Conservation (phyloP, 352 stramenopile genomes). For the Aphanomyces astaci region DNA sequence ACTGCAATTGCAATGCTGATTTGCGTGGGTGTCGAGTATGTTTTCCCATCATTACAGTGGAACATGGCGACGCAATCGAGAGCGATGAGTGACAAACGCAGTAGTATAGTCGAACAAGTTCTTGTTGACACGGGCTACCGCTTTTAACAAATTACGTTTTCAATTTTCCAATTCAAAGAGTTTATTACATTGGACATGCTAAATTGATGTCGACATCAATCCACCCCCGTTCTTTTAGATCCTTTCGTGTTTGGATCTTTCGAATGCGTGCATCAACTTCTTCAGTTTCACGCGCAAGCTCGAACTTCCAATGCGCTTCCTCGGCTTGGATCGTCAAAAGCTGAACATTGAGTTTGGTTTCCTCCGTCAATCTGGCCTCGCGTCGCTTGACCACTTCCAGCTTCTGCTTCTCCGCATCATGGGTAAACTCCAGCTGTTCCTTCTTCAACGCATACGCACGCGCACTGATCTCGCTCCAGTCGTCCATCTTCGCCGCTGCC, state of each 20-base stretch:
- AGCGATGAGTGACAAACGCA: no score
- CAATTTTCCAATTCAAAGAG: no score
- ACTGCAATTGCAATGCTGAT: neutral
- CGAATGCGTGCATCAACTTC: neutral
- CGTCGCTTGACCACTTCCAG: neutral
- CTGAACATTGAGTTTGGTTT: slow-evolving; percentile 2
- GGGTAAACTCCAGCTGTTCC: neutral
- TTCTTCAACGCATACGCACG: neutral
- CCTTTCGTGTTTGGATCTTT: neutral
- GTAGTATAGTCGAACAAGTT: neutral
- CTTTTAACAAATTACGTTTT: no score
- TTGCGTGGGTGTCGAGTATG: neutral
- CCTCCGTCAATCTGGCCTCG: neutral
- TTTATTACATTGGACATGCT: neutral
- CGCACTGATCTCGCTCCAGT: neutral
- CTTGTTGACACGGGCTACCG: neutral
- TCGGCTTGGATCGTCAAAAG: neutral
- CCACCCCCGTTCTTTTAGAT: neutral
- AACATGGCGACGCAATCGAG: no score
- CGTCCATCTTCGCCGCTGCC: neutral
- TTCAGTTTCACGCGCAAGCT: neutral
- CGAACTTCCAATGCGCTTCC: neutral
- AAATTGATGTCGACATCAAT: neutral
- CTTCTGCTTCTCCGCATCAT: neutral
- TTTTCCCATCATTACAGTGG: no score